Conservation (phyloP, 2,329 filamentous ascomycete species). For the Fusarium cyanostomum region DNA sequence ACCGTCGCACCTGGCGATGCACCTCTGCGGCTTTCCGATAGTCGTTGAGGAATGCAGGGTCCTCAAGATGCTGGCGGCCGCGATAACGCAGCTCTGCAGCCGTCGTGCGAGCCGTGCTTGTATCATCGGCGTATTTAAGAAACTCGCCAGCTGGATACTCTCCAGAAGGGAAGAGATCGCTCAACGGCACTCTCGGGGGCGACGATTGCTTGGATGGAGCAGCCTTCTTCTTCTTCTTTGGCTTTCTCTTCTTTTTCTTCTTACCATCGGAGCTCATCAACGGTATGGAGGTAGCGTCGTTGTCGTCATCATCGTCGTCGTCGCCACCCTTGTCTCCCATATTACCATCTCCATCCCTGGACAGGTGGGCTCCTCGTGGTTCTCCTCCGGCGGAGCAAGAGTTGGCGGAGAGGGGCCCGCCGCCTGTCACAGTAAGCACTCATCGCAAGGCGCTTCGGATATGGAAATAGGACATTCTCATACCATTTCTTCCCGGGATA, state of each 20-base stretch:
- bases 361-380: conserved; percentile 52
- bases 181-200: conserved; percentile 47
- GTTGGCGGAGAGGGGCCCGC: conserved; percentile 29
- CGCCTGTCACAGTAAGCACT: conserved; percentile 27
- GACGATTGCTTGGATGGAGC: conserved; percentile 42
- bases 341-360: conserved; percentile 55
- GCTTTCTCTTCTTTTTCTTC: conserved; percentile 43
- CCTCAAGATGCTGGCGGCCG: conserved; percentile 40
- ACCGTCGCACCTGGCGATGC: conserved; percentile 82
- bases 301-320: conserved; percentile 44
- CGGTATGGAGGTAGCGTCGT: conserved; percentile 36
- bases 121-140: conserved; percentile 34
- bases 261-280: conserved; percentile 27
- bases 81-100: conserved; percentile 39
- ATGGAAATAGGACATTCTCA: not conserved
- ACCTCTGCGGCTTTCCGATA: conserved; percentile 83
- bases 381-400: conserved; percentile 49
- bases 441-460: not conserved
- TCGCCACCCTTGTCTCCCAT: conserved; percentile 47
- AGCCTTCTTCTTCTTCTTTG: conserved; percentile 42
- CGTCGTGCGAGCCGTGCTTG: conserved; percentile 38
- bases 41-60: conserved; percentile 70
- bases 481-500: conserved; percentile 47
- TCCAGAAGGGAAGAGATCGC: conserved; percentile 43
- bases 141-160: conserved; percentile 45